Evolutionary conservation across 1,284 basidiomycete species (phyloP), one percentile per base, ranked within the genome.

Genomic region (Cerioporus squamosus): DNA sequence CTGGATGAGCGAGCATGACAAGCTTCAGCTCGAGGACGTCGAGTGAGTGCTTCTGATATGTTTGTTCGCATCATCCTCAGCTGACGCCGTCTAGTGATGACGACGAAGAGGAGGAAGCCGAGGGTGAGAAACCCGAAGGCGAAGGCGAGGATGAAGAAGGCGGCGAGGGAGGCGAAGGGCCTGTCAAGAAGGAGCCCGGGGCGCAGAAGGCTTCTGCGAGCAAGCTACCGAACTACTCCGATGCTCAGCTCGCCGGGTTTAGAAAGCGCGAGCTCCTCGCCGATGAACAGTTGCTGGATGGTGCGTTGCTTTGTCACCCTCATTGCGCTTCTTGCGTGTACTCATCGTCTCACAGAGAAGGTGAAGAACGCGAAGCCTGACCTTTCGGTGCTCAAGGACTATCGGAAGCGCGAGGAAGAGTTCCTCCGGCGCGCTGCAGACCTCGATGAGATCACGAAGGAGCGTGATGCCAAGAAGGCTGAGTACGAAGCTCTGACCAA

Each of bases 371-470:
- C 88, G 17, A 91, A 88, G 68, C 93, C 94, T 4, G 95, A 98
- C 73, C 78, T 98, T 64, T 85, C 86, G 24, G 95, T 98, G 23
- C 81, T 99, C 47, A 88, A 88, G 60, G 97, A 98, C 71, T 98
- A 97, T 76, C 88, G 88, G 67, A 88, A 88, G 64, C 90, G 95
- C 40, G 94, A 98, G 73, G 88, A 90, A 65, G 95, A 98, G 69
- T 98, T 94, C 77, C 77, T 95, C 53, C 83, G 88, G 55, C 92
- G 96, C 22, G 95, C 92, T 5, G 87, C 88, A 63, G 96, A 98
- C 62, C 82, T 98, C 29, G 94, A 98, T 51, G 76, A 82, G 20
- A 89, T 93, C 51, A 98, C 95, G 0, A 76, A 78, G 18, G 77
- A 80, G 33, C 86, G 95, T 23, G 96, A 99, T 70, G 79, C 78